Conservation (phyloP, 768 basidiomycete species). For the Russula sp. region DNA sequence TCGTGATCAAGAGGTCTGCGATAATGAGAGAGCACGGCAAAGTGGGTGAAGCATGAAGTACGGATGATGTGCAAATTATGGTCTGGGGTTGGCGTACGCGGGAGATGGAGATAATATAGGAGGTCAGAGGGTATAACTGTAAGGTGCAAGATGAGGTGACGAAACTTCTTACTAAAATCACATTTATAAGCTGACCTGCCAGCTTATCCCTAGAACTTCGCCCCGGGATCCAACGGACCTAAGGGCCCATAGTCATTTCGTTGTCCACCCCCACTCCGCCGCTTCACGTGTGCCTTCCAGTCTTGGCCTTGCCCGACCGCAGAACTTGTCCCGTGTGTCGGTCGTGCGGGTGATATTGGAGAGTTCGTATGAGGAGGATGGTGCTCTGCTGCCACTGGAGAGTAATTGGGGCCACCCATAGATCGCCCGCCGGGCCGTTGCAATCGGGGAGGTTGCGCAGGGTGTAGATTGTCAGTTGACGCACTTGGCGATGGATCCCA, state of each 20-base stretch:
- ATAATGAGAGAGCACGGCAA: constrained; percentile 8
- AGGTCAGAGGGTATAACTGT: constrained; percentile 17
- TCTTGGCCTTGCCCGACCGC: constrained; percentile 26
- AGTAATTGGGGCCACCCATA: constrained; percentile 10
- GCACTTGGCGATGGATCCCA: constrained; percentile 64
- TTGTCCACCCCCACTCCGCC: constrained; percentile 33
- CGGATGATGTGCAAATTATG: constrained; percentile 17
- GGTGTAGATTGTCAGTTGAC: constrained; percentile 26
- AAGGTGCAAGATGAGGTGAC: constrained; percentile 14
- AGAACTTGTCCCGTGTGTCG: constrained; percentile 31
- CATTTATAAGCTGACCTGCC: constrained; percentile 15
- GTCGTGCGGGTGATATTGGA: constrained; percentile 28
- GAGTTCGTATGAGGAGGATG: constrained; percentile 24
- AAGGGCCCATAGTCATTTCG: constrained; percentile 41
- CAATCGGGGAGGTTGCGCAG: constrained; percentile 41
- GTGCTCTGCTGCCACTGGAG: constrained; percentile 13
- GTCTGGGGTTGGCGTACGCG: constrained; percentile 5
- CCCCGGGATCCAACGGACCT: constrained; percentile 35
- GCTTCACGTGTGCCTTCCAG: constrained; percentile 36
- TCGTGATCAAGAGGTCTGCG: constrained; percentile 2
- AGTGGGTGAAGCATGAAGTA: constrained; percentile 12
- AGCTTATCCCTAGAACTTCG: constrained; percentile 22
- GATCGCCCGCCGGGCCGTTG: constrained; percentile 49
- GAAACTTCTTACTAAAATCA: constrained; percentile 5
- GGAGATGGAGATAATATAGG: constrained; percentile 9